Conservation (phyloP, 768 basidiomycete genomes). For the Mycena alexandri region DNA sequence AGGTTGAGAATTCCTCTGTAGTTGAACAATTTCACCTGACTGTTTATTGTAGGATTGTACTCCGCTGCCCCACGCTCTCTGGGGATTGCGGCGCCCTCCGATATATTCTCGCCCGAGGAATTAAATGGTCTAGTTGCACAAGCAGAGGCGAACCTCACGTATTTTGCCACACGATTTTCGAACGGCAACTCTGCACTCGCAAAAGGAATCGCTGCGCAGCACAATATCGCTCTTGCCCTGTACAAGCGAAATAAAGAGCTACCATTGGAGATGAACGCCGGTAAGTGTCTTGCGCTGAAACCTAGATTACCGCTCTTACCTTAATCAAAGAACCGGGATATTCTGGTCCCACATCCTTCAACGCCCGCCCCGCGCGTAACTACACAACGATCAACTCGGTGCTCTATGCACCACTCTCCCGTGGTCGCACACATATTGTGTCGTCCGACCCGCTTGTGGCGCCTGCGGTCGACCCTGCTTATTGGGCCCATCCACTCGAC, state of each 20-base stretch:
- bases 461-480: constrained; percentile 66
- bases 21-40: not conserved
- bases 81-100: constrained; percentile 44
- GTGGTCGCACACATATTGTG: constrained; percentile 61
- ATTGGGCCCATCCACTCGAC: constrained; percentile 51
- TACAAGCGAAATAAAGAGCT: constrained; percentile 43
- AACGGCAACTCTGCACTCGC: constrained; percentile 48
- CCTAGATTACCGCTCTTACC: not conserved
- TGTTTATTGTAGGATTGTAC: constrained; percentile 38
- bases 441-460: constrained; percentile 55
- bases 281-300: constrained; percentile 23
- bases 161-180: constrained; percentile 45
- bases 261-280: constrained; percentile 48
- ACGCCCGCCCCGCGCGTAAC: constrained; percentile 42
- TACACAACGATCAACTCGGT: constrained; percentile 51
- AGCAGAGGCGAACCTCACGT: constrained; percentile 39
- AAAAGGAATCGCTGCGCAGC: constrained; percentile 48
- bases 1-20: constrained; percentile 32
- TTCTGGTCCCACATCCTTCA: constrained; percentile 43
- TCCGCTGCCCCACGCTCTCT: constrained; percentile 49
- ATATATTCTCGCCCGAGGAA: constrained; percentile 41
- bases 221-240: constrained; percentile 41
- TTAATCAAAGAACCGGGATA: constrained; percentile 48
- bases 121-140: constrained; percentile 36
- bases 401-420: constrained; percentile 53